Percentiles rank a stretch among this genome's conserved stretches.
phyloP scores from a whole-genome alignment of 495 filamentous ascomycete genomes.

The Aspergillus avenaceus region DNA sequence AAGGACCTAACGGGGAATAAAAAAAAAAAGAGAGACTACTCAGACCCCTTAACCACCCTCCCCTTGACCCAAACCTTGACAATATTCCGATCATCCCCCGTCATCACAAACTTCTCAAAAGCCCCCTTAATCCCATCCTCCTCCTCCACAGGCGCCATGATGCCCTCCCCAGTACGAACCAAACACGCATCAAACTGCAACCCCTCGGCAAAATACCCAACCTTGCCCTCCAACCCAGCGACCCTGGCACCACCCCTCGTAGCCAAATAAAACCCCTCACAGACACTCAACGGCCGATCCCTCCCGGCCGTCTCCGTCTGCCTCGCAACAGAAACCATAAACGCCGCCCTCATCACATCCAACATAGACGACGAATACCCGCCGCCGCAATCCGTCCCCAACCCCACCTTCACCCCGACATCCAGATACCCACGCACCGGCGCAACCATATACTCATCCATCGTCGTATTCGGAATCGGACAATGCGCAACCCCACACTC shows the following conservation, averaged over 20 bases:
- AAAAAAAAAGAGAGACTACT: too few relatives aligned
- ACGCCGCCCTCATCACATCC: constrained; percentile 55
- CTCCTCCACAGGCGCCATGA: constrained; percentile 52
- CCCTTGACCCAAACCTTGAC: constrained; percentile 54
- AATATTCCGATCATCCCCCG: constrained; percentile 62
- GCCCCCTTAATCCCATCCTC: constrained; percentile 41
- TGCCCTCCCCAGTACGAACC: constrained; percentile 40
- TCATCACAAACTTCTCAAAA: constrained; percentile 65
- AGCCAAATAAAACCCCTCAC: constrained; percentile 57
- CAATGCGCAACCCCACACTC: constrained; percentile 60
- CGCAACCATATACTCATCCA: constrained; percentile 58
- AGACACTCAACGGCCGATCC: constrained; percentile 45
- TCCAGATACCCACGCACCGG: constrained; percentile 52
- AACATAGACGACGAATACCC: constrained; percentile 58
- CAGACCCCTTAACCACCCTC: constrained; percentile 48
- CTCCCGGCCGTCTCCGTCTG: constrained; percentile 44
- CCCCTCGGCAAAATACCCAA: constrained; percentile 57
- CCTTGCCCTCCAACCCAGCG: constrained; percentile 47
- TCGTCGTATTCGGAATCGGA: constrained; percentile 59
- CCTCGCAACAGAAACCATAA: constrained; percentile 56
- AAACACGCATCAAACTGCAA: constrained; percentile 64
- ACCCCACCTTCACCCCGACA: constrained; percentile 57
- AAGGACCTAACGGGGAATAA: too few relatives aligned
- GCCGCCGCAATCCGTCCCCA: constrained; percentile 67
- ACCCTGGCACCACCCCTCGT: constrained; percentile 61